Evolutionary conservation across 352 stramenopile species (phyloP), one percentile per base, ranked within the genome.

Genomic region (Phytophthora crassamura): DNA sequence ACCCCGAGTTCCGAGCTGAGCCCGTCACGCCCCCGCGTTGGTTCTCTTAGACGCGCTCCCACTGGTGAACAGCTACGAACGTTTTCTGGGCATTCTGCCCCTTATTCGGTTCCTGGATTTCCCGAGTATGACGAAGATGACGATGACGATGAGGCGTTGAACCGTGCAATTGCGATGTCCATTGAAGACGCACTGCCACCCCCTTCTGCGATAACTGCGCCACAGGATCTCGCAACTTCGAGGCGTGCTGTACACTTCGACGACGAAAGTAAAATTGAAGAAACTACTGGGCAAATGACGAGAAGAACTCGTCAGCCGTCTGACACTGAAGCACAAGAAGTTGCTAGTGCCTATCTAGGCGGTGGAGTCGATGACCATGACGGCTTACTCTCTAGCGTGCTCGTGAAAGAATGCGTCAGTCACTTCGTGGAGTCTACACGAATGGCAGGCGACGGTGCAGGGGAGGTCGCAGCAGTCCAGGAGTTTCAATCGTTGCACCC

Each of bases 401-500:
- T 96, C 6, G 84, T 96, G 10, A 82, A 93, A 43, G 88, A 96
- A 42, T 96, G 88, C 47, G 84, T 95, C 25, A 89, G 71, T 47
- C 88, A 96, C 50, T 93, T 96, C 61, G 80, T 93, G 15, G 78
- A 90, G 43, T 94, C 88, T 1, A 95, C 88, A 7, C 72, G 77
- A 25, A 82, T 93, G 39, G 88, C 87, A 28, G 74, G 80, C 25
- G 75, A 91, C 49, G 86, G 81, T 11, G 47, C 56, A 34, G 54
- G 63, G 16, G 54, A 74, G n/a, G 35, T 45, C 5, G 56, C 65
- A 57, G 43, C 59, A 0, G 49, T 59, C 14, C 51, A 77, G 20
- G 88, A 94, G 41, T 93, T 89, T 42, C 85, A 95, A 50, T 96
- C 88, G 4, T 64, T 96, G 18, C 88, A 96, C 32, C 86, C 88